These are phyloP conservation scores for Meira miltonrushii DNA, from an alignment of 1,284 basidiomycete species.

Conservation along the genomic window DNA sequence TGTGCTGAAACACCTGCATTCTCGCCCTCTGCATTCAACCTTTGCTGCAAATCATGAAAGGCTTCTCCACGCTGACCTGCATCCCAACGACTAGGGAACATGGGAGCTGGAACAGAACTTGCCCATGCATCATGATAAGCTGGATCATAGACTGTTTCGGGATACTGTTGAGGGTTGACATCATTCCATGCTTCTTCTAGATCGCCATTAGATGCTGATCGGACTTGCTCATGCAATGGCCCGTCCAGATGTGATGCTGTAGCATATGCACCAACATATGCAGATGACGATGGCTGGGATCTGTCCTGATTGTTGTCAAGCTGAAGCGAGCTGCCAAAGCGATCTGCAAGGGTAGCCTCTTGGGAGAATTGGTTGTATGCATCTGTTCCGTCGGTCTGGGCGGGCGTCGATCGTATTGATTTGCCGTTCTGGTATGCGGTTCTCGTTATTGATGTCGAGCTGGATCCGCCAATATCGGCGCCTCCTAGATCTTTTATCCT, in stretches of 20 bases:
- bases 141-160: neutral
- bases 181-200: slow-evolving; percentile 1
- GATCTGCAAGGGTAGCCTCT: too few relatives aligned
- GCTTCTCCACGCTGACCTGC: neutral
- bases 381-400: too few relatives aligned
- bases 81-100: neutral
- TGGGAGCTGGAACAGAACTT: neutral
- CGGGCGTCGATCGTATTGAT: too few relatives aligned
- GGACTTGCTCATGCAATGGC: slow-evolving; percentile 1
- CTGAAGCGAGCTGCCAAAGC: too few relatives aligned
- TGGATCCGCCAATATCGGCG: too few relatives aligned
- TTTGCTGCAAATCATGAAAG: neutral
- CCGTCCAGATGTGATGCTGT: neutral
- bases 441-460: too few relatives aligned
- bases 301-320: too few relatives aligned
- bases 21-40: neutral
- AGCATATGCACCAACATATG: neutral
- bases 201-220: neutral
- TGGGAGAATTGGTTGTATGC: too few relatives aligned
- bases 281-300: neutral
- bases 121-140: slow-evolving; percentile 4
- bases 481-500: too few relatives aligned
- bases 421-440: too few relatives aligned
- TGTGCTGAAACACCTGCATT: neutral
- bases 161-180: neutral